Evolutionary conservation across 352 stramenopile species (phyloP).

Genomic region (Phytophthora quininea): DNA sequence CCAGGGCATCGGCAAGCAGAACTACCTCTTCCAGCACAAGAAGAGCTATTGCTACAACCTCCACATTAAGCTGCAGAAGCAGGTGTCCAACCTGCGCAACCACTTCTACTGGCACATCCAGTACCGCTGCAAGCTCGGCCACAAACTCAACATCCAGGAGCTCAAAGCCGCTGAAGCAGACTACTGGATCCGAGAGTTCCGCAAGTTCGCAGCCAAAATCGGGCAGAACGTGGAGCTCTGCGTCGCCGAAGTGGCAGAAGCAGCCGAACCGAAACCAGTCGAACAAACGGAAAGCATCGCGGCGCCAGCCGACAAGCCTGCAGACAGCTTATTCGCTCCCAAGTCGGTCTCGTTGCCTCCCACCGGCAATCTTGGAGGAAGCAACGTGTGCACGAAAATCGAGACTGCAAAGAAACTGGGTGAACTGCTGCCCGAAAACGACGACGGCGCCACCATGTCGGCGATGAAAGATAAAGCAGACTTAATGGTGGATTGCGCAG

Average conservation of each 20-base stretch:
- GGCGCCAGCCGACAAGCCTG: not conserved
- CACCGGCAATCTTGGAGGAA: conserved; percentile 13
- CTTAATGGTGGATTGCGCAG: conserved; percentile 10
- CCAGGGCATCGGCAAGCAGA: conserved; percentile 81
- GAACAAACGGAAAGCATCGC: not conserved
- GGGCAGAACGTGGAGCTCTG: conserved; percentile 58
- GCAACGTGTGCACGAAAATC: conserved; percentile 8
- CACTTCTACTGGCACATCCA: conserved; percentile 88
- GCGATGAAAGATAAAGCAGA: conserved; percentile 34
- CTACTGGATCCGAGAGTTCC: conserved; percentile 76
- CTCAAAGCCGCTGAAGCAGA: conserved; percentile 70
- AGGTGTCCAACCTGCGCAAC: conserved; percentile 79
- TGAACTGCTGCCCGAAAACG: conserved; percentile 1
- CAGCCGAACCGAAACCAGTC: not conserved
- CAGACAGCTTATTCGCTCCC: not conserved
- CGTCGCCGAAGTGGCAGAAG: not conserved
- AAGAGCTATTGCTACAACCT: conserved; percentile 80
- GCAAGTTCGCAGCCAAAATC: conserved; percentile 70
- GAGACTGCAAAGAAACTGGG: not conserved
- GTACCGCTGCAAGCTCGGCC: conserved; percentile 69
- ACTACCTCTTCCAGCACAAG: conserved; percentile 65
- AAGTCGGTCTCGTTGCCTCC: conserved; percentile 16
- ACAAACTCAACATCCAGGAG: conserved; percentile 63
- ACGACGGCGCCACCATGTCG: conserved; percentile 21
- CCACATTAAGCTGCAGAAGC: conserved; percentile 80